These are phyloP conservation scores for Aspergillus sp. DNA, from an alignment of 2,329 filamentous ascomycete genomes.

Conservation along the genomic window DNA sequence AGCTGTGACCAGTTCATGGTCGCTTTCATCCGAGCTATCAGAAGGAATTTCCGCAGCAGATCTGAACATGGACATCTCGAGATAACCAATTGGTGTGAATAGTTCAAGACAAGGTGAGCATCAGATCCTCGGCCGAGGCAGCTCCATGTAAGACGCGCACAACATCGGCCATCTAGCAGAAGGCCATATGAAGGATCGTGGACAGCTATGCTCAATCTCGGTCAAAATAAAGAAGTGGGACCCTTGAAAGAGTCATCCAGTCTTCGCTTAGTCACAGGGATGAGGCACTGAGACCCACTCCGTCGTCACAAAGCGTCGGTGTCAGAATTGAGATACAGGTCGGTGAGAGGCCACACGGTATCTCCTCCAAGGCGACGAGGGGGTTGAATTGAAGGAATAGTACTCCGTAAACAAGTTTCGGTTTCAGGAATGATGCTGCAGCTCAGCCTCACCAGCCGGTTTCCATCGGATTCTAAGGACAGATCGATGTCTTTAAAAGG, in stretches of 20 bases:
- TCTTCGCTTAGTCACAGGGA: too few species aligned
- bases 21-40: slow-evolving; percentile 26
- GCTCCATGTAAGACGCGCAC: neutral
- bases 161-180: slow-evolving; percentile 5
- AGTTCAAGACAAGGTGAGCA: neutral
- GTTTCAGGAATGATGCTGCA: slow-evolving; percentile 5
- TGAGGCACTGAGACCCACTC: too few species aligned
- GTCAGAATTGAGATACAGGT: neutral
- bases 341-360: neutral
- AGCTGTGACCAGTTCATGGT: slow-evolving; percentile 13
- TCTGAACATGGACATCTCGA: slow-evolving; percentile 41
- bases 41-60: slow-evolving; percentile 39
- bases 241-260: neutral
- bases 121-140: neutral
- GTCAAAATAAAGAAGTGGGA: neutral
- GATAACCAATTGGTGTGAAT: neutral
- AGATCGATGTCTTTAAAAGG: slow-evolving; percentile 25
- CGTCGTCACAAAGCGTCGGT: too few species aligned
- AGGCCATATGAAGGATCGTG: neutral
- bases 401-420: slow-evolving; percentile 16
- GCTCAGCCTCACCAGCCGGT: neutral
- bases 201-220: neutral
- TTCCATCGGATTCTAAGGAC: slow-evolving; percentile 35
- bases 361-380: neutral
- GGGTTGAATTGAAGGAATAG: neutral